Evolutionary conservation across 208 protist species (phyloP).

Genomic region (Acanthamoeba healyi): DNA sequence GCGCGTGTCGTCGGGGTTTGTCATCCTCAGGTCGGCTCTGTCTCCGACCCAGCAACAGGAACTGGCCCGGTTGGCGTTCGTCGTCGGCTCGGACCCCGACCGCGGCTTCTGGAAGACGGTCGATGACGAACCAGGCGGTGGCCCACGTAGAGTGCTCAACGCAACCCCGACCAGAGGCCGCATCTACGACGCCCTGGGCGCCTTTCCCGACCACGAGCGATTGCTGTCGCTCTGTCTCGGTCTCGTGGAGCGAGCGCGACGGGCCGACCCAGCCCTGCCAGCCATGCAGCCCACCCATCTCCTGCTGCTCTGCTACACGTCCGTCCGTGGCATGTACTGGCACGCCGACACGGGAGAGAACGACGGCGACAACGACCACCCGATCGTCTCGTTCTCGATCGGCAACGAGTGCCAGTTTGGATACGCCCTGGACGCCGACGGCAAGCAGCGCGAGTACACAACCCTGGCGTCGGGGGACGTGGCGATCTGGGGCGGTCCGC

Average conservation of each 20-base stretch:
- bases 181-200: background rate
- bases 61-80: no score
- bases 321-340: slow-evolving; percentile 69
- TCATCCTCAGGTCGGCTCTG: no score
- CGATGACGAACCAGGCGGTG: no score
- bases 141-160: background rate
- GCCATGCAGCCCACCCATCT: slow-evolving; percentile 77
- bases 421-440: slow-evolving; percentile 44
- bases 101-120: no score
- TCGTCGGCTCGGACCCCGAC: no score
- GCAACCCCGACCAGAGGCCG: background rate
- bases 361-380: slow-evolving; percentile 82
- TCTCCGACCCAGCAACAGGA: no score
- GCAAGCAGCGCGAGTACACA: background rate
- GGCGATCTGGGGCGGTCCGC: slow-evolving; percentile 77
- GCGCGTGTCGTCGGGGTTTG: no score
- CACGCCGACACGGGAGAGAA: slow-evolving; percentile 72
- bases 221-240: background rate
- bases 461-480: slow-evolving; percentile 77
- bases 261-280: background rate
- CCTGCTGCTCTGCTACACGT: slow-evolving; percentile 73
- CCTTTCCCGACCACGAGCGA: background rate
- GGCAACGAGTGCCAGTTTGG: slow-evolving; percentile 80
- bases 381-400: slow-evolving; percentile 78
- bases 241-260: background rate